These are phyloP conservation scores for Viridothelium virens DNA, from an alignment of 495 filamentous ascomycete genomes.

Conservation along the genomic window DNA sequence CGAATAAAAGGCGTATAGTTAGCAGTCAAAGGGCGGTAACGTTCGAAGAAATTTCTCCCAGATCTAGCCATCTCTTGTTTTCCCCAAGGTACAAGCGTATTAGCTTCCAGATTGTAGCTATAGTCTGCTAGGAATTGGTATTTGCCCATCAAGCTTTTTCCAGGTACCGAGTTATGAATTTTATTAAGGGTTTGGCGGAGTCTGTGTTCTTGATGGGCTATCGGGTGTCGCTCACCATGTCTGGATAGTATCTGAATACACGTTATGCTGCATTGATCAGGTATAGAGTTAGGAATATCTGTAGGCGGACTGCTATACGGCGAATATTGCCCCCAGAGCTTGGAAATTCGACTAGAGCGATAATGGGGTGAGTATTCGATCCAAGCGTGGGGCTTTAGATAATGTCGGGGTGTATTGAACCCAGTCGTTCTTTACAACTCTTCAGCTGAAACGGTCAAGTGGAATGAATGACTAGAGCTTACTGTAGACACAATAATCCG, in stretches of 20 bases:
- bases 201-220: conserved; percentile 41
- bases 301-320: conserved; percentile 67
- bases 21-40: conserved; percentile 52
- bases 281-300: conserved; percentile 46
- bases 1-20: conserved; percentile 58
- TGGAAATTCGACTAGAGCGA: conserved; percentile 40
- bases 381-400: too few relatives aligned
- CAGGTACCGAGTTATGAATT: conserved; percentile 41
- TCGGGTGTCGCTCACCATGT: conserved; percentile 76
- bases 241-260: conserved; percentile 70
- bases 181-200: conserved; percentile 37
- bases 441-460: too few relatives aligned
- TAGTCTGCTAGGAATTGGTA: conserved; percentile 59
- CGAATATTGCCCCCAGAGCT: conserved; percentile 79
- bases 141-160: conserved; percentile 41
- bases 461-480: too few relatives aligned
- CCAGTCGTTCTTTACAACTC: too few relatives aligned
- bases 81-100: conserved; percentile 64
- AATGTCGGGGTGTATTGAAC: too few relatives aligned
- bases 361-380: too few relatives aligned
- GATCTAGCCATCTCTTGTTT: conserved; percentile 63
- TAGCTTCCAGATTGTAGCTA: conserved; percentile 61
- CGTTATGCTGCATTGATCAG: conserved; percentile 55
- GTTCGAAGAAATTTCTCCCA: conserved; percentile 60
- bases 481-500: too few relatives aligned